Evolutionary conservation across 2,329 filamentous ascomycete genomes (phyloP).

Genomic region (Cladosporium sp.): DNA sequence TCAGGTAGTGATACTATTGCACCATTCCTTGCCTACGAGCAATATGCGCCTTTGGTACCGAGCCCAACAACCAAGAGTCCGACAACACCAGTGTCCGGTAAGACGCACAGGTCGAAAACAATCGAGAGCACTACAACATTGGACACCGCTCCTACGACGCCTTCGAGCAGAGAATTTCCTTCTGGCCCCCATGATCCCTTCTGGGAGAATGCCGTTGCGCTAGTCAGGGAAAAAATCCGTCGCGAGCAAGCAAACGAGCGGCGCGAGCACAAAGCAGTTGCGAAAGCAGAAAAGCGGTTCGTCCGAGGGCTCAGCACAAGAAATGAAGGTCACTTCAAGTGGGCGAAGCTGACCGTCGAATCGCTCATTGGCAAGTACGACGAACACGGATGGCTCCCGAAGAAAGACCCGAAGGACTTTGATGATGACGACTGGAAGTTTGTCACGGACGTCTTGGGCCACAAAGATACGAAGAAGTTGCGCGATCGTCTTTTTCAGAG

Average conservation of each 20-base stretch:
- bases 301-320: constrained; percentile 4
- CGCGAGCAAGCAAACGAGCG: constrained; percentile 8
- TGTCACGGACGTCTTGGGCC: background rate
- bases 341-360: constrained; percentile 11
- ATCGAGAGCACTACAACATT: background rate
- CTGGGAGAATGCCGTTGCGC: constrained; percentile 1
- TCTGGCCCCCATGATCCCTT: background rate
- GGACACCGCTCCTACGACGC: background rate
- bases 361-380: constrained; percentile 8
- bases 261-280: constrained; percentile 2
- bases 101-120: background rate
- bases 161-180: background rate
- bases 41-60: background rate
- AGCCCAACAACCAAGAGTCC: background rate
- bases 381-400: constrained; percentile 9
- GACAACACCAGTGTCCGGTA: background rate
- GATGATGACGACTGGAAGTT: constrained; percentile 10
- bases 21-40: constrained; percentile 1
- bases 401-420: constrained; percentile 11
- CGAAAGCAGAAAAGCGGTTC: constrained; percentile 3
- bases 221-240: background rate
- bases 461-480: background rate
- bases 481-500: background rate
- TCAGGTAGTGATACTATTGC: background rate
- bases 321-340: constrained; percentile 6